Evolutionary conservation across 331 rosid species (phyloP).

Genomic region (Spiraea crenata): DNA sequence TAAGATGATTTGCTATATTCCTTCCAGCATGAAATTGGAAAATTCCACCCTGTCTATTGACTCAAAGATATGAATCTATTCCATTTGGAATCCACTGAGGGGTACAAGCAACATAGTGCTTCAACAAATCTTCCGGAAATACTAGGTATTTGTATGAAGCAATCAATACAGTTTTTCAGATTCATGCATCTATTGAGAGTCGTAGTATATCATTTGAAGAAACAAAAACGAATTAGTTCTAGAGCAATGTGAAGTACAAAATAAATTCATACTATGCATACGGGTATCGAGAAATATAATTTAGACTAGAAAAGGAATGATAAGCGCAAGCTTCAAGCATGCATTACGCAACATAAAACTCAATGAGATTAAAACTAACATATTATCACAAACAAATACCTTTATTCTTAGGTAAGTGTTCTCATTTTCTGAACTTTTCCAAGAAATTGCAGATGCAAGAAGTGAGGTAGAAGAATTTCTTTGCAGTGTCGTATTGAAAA

Average conservation of each 20-base stretch:
- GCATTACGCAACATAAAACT: background rate
- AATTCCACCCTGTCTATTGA: background rate
- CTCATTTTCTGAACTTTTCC: conserved; percentile 47
- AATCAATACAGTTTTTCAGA: background rate
- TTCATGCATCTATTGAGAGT: background rate
- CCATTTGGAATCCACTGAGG: background rate
- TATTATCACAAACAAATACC: conserved; percentile 32
- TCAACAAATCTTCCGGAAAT: background rate
- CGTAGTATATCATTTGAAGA: background rate
- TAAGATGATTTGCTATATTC: background rate
- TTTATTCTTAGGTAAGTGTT: conserved; percentile 56
- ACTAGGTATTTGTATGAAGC: background rate
- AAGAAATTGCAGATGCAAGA: conserved; percentile 69
- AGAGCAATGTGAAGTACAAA: background rate
- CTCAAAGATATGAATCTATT: background rate
- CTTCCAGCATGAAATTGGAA: background rate
- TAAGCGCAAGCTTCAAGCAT: too few relatives aligned
- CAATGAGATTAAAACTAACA: background rate
- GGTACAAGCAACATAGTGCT: background rate
- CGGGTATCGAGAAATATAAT: background rate
- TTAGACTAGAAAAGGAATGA: background rate
- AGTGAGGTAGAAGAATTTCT: conserved; percentile 39
- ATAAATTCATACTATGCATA: background rate
- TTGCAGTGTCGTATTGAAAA: conserved; percentile 53
- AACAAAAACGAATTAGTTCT: background rate